Base-by-base conservation (phyloP, 805 yeast genomes). In the Yarrowia sp. region DNA sequence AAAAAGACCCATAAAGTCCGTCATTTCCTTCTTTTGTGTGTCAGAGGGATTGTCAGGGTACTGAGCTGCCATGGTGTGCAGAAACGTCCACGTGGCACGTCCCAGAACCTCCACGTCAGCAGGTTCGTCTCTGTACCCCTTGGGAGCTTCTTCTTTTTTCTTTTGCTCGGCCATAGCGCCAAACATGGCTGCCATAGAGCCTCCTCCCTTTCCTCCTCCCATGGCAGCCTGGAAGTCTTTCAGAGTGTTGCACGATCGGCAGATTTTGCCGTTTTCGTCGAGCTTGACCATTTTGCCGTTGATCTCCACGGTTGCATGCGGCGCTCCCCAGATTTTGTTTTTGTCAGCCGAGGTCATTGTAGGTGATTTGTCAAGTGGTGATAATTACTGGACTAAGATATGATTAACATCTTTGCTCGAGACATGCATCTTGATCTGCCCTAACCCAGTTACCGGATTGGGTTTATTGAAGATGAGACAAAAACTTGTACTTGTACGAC, bases 31-130 rank as follows among this genome's bases (percentile, higher is more conserved):
- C 77, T 93, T 93, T 72, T 92, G 86, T 33, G 79, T 78, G 2
- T 73, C 73, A 5, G 84, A 74, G 1, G 99, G 96, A 0, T 73
- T 77, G 46, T 83, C 87, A 0, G 99, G 98, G 74, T 92, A 95
- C 17, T 85, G 85, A 0, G 98, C 97, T 0, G 97, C 97, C 65
- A 94, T 83, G 0, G 96, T 84, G 74, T 95, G 99, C 40, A 95
- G 79, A 47, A 94, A 83, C 1, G 97, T 91, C 99, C 99, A 95
- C 2, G 97, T 87, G 0, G 97, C 86, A 58, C 87, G 81, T 0
- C 99, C 99, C 6, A 95, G 77, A 69, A 83, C 81, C 66, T 83
- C 88, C 3, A 90, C 94, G 78, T 93, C 98, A 0, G 98, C 93
- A 0, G 99, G 99, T 70, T 89, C 87, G 36, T 85, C 88, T 66